Evolutionary conservation across 257 asterid species (phyloP), one percentile per base, ranked within the genome.

Genomic region (Dorcoceras hygrometricum): DNA sequence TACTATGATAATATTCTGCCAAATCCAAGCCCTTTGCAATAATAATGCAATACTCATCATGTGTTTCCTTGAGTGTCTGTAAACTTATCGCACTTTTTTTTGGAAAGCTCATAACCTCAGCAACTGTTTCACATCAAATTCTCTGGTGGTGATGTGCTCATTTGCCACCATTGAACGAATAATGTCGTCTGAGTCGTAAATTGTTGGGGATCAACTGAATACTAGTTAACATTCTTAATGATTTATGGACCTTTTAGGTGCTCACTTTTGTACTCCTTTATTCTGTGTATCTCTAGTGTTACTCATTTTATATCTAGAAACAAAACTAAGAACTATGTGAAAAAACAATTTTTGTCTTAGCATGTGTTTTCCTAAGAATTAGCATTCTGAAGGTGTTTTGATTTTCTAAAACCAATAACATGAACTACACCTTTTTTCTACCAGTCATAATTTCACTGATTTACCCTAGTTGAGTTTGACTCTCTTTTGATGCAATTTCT

Each of bases 381-480:
- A 12, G 53, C 20, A 43, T 14, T 43, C 53, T 12, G 20, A 43
- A 43, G 53, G 16, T 43, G 14, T 1, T 19, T 12, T 6, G 6
- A 0, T 43, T 43, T n/a, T 43, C 19, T 4, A 43, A 1, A 12
- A 12, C 51, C 51, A 43, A 14, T 43, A 12, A 43, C 19, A 43
- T 14, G 7, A 43, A 43, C 39, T 6, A 32, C 20, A 16, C 53
- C 3, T 16, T 43, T 31, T 56, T 36, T 65, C 24, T 48, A 57
- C 20, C 22, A 46, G 53, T 65, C 57, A 51, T 34, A 24, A 73
- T 34, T 25, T 8, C 60, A 67, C 59, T 50, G 43, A 39, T 51
- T 53, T 66, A 60, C 50, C 57, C 62, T 62, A 24, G 4, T 43
- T 63, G 66, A 57, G 29, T 29, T 56, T 31, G 3, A 10, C 11